Evolutionary conservation across 2,329 filamentous ascomycete species (phyloP).

Genomic region (Aureobasidium sp.): DNA sequence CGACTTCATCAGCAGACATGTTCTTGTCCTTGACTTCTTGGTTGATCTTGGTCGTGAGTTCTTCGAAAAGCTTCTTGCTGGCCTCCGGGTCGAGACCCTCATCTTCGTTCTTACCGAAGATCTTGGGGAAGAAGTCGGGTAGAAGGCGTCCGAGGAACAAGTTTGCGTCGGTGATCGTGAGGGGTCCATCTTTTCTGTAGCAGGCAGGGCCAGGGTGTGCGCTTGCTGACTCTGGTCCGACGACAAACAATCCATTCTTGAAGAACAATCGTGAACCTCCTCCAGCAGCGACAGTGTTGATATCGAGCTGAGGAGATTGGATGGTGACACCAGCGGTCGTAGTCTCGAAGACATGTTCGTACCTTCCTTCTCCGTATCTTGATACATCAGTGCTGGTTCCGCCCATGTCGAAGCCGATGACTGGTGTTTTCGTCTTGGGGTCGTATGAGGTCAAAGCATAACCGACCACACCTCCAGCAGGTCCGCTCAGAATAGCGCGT

Average conservation of each 20-base stretch:
- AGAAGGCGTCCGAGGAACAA: conserved; percentile 75
- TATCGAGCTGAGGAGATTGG: conserved; percentile 84
- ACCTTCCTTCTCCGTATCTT: conserved; percentile 68
- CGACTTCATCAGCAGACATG: conserved; percentile 75
- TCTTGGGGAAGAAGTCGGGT: conserved; percentile 90
- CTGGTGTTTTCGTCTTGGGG: conserved; percentile 67
- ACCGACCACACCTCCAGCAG: conserved; percentile 87
- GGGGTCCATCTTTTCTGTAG: conserved; percentile 80
- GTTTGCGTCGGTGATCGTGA: conserved; percentile 92
- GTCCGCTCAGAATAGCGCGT: conserved; percentile 78
- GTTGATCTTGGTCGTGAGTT: conserved; percentile 72
- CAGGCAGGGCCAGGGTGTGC: conserved; percentile 87
- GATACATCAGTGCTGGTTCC: conserved; percentile 90
- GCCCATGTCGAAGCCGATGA: conserved; percentile 96
- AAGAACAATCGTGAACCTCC: conserved; percentile 81
- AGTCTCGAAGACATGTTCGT: conserved; percentile 91
- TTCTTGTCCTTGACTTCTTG: conserved; percentile 56
- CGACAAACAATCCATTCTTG: conserved; percentile 81
- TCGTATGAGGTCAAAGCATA: conserved; percentile 91
- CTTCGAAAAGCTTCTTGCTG: conserved; percentile 66
- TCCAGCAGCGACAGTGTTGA: conserved; percentile 90
- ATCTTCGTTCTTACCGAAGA: conserved; percentile 85
- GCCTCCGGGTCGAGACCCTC: conserved; percentile 69
- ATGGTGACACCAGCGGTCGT: conserved; percentile 92
- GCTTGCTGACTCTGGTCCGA: conserved; percentile 81